Evolutionary conservation across 2,329 filamentous ascomycete species (phyloP).

Genomic region (Penicillium crustosum): DNA sequence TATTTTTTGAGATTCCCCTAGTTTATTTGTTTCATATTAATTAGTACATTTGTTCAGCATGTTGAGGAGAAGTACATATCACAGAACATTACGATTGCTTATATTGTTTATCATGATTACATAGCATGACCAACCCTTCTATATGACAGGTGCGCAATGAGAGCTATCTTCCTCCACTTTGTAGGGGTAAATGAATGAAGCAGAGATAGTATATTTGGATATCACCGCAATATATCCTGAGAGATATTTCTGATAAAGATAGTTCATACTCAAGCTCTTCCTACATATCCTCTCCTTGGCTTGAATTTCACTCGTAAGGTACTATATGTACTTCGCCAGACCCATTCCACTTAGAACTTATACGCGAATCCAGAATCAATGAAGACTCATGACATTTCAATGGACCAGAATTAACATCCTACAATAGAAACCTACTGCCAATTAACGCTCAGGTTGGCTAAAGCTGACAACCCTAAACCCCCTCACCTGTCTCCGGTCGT

Average conservation of each 20-base stretch:
- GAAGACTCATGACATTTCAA: neutral
- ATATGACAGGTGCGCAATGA: neutral
- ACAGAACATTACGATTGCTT: slow-evolving; percentile 8
- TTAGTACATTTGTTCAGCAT: slow-evolving; percentile 21
- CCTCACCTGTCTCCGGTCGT: neutral
- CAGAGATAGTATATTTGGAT: neutral
- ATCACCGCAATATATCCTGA: neutral
- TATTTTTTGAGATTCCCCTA: slow-evolving; percentile 26
- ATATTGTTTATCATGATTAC: slow-evolving; percentile 1
- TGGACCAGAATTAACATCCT: neutral
- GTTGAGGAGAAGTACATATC: slow-evolving; percentile 24
- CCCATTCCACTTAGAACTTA: neutral
- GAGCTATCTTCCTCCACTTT: neutral
- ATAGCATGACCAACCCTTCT: neutral
- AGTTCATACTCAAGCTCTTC: neutral
- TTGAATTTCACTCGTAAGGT: neutral
- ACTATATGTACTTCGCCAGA: neutral
- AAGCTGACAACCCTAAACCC: neutral
- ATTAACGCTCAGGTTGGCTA: neutral
- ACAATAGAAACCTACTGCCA: neutral
- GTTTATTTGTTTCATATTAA: slow-evolving; percentile 9
- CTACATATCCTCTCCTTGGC: neutral
- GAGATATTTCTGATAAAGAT: too few species aligned
- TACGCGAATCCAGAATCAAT: neutral
- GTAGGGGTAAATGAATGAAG: neutral